These are phyloP conservation scores for Thecamonas trahens DNA, from an alignment of 78 protist species.

Conservation along the genomic window DNA sequence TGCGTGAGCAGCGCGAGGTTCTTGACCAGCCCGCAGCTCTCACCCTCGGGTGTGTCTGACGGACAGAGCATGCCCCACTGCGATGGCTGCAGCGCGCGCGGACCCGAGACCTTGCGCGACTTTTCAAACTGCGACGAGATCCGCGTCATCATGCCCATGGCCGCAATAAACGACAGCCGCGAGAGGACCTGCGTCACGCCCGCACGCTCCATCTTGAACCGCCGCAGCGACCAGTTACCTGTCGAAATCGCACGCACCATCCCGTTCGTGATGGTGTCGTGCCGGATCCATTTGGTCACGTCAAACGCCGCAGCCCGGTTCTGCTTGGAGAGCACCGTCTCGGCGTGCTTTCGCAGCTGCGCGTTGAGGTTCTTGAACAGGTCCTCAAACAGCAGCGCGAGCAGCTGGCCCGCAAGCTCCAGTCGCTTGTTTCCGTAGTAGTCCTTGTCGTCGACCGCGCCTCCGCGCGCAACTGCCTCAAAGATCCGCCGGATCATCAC, in stretches of 20 bases:
- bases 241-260: slow-evolving; percentile 82
- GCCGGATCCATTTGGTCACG: slow-evolving; percentile 14
- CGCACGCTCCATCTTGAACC: slow-evolving; percentile 92
- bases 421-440: slow-evolving; percentile 96
- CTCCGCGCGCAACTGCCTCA: slow-evolving; percentile 12
- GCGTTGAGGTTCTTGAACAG: slow-evolving; percentile 81
- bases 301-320: slow-evolving; percentile 59
- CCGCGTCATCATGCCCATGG: slow-evolving; percentile 98
- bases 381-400: slow-evolving; percentile 92
- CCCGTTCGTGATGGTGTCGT: slow-evolving; percentile 76
- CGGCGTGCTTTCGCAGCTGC: slow-evolving; percentile 61
- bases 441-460: slow-evolving; percentile 80
- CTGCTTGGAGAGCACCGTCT: slow-evolving; percentile 48
- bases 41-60: slow-evolving; percentile 99
- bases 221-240: slow-evolving; percentile 98
- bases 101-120: slow-evolving; percentile 90
- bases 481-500: slow-evolving; percentile 82
- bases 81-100: slow-evolving; percentile 86
- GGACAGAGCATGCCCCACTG: slow-evolving; percentile 99
- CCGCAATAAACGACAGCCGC: slow-evolving; percentile 93
- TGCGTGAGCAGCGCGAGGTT: slow-evolving; percentile 95
- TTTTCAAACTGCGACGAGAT: slow-evolving; percentile 96
- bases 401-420: slow-evolving; percentile 68
- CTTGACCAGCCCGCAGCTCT: slow-evolving; percentile 98
- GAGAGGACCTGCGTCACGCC: slow-evolving; percentile 91